Conservation (phyloP, 768 basidiomycete species). For the Candolleomyces efflorescens region DNA sequence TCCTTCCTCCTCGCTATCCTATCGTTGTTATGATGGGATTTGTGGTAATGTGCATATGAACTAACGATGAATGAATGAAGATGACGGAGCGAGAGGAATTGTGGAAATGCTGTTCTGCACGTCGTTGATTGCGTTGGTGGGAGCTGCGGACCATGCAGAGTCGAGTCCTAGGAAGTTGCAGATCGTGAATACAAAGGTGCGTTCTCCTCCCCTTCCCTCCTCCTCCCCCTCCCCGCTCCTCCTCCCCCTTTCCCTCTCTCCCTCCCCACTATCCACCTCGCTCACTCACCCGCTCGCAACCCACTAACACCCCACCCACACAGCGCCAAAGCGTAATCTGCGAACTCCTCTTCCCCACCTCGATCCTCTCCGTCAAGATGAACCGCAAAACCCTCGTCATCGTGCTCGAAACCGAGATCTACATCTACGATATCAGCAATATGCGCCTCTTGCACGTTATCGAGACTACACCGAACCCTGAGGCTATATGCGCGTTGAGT, state of each 20-base stretch:
- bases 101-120: conserved; percentile 99
- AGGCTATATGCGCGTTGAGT: conserved; percentile 95
- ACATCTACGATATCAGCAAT: conserved; percentile 98
- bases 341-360: conserved; percentile 95
- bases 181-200: conserved; percentile 97
- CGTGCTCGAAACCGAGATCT: conserved; percentile 95
- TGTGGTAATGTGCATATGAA: background rate
- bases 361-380: conserved; percentile 95
- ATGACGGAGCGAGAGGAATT: conserved; percentile 91
- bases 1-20: background rate
- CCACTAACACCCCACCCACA: conserved; percentile 5
- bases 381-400: conserved; percentile 97
- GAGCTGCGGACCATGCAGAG: conserved; percentile 88
- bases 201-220: conserved; percentile 14
- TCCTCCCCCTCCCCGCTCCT: too few species aligned
- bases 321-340: conserved; percentile 98
- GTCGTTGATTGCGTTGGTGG: conserved; percentile 93
- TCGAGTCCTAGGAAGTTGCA: conserved; percentile 91
- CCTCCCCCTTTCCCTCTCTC: background rate
- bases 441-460: conserved; percentile 98
- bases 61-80: too few species aligned
- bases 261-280: too few species aligned
- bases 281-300: background rate
- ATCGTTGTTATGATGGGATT: background rate
- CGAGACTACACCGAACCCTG: conserved; percentile 93